A percentile compares a stretch with the other conserved stretches of the same genome.
Evolutionary conservation across 1,139 yeast species (phyloP).

Genomic region (Debaryomycetaceae sp.): DNA sequence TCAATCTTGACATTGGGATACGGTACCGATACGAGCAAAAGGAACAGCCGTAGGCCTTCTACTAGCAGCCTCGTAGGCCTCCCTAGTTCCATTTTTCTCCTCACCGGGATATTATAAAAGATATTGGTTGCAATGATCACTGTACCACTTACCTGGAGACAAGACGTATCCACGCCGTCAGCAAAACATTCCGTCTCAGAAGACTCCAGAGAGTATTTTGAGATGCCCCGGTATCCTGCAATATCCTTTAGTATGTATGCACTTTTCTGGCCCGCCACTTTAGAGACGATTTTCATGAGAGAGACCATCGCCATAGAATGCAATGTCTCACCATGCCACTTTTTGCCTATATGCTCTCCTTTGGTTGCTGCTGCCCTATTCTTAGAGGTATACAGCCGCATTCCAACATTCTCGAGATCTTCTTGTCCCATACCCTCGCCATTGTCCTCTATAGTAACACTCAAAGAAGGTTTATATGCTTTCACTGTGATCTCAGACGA

Average conservation of each 20-base stretch:
- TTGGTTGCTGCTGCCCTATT: slow-evolving; percentile 50
- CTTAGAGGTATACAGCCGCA: slow-evolving; percentile 74
- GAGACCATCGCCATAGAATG: slow-evolving; percentile 50
- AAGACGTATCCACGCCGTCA: background rate
- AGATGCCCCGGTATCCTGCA: background rate
- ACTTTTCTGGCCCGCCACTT: slow-evolving; percentile 7
- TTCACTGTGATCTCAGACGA: slow-evolving; percentile 60
- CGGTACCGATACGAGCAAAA: slow-evolving; percentile 30
- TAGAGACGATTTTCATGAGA: slow-evolving; percentile 34
- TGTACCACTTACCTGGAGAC: slow-evolving; percentile 44
- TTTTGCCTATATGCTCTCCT: slow-evolving; percentile 51
- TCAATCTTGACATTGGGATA: slow-evolving; percentile 23
- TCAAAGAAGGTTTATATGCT: slow-evolving; percentile 57
- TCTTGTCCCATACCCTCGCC: slow-evolving; percentile 66
- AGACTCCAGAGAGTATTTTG: background rate
- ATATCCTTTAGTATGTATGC: background rate
- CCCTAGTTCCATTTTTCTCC: slow-evolving; percentile 33
- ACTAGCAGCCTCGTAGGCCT: slow-evolving; percentile 20
- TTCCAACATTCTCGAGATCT: slow-evolving; percentile 60
- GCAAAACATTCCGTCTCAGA: background rate
- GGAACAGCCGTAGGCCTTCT: slow-evolving; percentile 27
- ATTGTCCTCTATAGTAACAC: slow-evolving; percentile 67
- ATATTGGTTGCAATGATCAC: slow-evolving; percentile 43
- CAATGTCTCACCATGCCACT: slow-evolving; percentile 82
- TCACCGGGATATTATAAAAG: slow-evolving; percentile 56